These are phyloP conservation scores for Rhodotorula sp. DNA, from an alignment of 1,284 basidiomycete genomes.

Conservation along the genomic window DNA sequence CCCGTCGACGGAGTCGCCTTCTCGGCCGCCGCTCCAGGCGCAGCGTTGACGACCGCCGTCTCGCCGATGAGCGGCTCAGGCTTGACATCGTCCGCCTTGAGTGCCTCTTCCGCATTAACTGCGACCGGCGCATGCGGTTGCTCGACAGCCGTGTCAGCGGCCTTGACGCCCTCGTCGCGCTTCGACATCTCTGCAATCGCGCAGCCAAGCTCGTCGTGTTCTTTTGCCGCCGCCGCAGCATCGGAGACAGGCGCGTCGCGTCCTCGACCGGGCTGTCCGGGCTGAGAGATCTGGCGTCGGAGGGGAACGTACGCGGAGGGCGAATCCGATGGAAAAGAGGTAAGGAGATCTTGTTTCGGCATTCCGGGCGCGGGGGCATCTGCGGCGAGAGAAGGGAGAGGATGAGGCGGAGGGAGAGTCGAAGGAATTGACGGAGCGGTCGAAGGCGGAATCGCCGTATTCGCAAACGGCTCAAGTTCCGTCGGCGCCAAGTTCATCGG, in stretches of 20 bases:
- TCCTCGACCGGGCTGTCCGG: constrained; percentile 9
- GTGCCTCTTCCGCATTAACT: not conserved
- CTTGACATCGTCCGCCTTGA: constrained; percentile 3
- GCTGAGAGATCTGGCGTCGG: constrained; percentile 19
- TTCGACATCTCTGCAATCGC: not conserved
- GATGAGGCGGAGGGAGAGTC: too few relatives aligned
- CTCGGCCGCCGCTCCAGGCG: not conserved
- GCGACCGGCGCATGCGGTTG: not conserved
- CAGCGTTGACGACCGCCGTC: not conserved
- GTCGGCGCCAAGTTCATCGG: not conserved
- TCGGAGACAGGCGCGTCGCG: not conserved
- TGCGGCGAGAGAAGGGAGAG: not conserved
- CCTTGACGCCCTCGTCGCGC: not conserved
- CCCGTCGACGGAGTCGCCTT: not conserved
- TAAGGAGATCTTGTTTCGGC: constrained; percentile 1
- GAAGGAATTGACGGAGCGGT: not conserved
- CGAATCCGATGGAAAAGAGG: constrained; percentile 24
- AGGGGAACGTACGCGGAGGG: constrained; percentile 31
- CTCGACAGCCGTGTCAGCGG: not conserved
- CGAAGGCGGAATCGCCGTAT: not conserved
- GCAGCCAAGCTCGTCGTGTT: not conserved
- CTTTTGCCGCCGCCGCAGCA: not conserved
- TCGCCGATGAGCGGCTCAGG: not conserved
- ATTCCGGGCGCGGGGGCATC: not conserved
- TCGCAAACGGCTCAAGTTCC: not conserved